These are phyloP conservation scores for Trichoderma simmonsii DNA, from an alignment of 2,329 filamentous ascomycete genomes.

Conservation along the genomic window DNA sequence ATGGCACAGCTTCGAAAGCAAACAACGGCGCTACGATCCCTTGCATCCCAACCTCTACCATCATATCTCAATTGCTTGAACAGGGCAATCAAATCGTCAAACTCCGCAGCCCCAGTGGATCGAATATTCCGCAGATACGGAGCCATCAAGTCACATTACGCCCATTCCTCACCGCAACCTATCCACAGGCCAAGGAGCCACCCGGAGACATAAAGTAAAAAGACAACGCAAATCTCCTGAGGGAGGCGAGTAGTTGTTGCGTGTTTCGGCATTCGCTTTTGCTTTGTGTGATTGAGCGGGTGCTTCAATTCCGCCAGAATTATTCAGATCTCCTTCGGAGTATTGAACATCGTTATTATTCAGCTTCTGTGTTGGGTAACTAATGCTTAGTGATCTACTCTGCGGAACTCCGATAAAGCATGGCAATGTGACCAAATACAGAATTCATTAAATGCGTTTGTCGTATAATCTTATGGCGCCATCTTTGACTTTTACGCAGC, in stretches of 20 bases:
- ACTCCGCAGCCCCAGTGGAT: slow-evolving; percentile 5
- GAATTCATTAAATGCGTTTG: neutral
- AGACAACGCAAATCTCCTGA: neutral
- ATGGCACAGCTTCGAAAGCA: neutral
- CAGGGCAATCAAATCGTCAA: neutral
- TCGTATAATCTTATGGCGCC: neutral
- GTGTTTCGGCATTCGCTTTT: neutral
- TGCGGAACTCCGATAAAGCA: neutral
- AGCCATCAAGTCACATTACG: neutral
- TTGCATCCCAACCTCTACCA: neutral
- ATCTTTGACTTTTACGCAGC: neutral
- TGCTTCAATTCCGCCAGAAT: neutral
- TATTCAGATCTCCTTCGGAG: neutral
- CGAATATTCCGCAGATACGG: slow-evolving; percentile 1
- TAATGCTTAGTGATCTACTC: neutral
- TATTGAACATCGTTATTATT: neutral
- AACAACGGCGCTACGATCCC: neutral
- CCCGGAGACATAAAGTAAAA: neutral
- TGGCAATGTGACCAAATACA: neutral
- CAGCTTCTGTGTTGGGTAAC: neutral
- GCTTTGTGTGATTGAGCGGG: neutral
- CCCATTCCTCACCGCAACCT: neutral
- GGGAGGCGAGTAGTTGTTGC: neutral
- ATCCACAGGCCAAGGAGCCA: neutral
- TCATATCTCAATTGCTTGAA: neutral